Percentiles rank a stretch among this genome's conserved stretches.
Evolutionary conservation across 371 early-diverging fungal genomes (phyloP).

Genomic region (Mucor lusitanicus): DNA sequence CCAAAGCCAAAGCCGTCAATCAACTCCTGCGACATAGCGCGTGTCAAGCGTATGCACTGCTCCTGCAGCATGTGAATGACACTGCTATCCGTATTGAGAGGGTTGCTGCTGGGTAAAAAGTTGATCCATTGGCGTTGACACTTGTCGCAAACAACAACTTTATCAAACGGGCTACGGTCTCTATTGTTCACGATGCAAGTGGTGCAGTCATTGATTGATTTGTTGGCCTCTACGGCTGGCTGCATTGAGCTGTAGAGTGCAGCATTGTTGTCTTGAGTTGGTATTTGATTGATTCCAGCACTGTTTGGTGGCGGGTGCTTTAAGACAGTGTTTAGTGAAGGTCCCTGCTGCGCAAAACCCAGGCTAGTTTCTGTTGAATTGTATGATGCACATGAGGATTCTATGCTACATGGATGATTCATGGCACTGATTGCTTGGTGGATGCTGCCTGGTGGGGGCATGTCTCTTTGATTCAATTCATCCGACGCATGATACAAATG

Average conservation of each 20-base stretch:
- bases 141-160: background rate
- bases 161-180: background rate
- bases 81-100: background rate
- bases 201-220: constrained; percentile 53
- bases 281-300: too few relatives aligned
- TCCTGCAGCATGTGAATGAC: background rate
- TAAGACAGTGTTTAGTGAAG: too few relatives aligned
- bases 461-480: too few relatives aligned
- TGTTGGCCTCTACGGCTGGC: background rate
- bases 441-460: too few relatives aligned
- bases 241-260: background rate
- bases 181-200: constrained; percentile 26
- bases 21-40: constrained; percentile 52
- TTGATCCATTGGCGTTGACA: background rate
- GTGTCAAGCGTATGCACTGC: constrained; percentile 29
- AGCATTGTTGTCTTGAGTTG: too few relatives aligned
- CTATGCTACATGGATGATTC: too few relatives aligned
- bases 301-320: too few relatives aligned
- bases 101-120: background rate
- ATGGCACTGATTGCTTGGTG: too few relatives aligned
- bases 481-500: too few relatives aligned
- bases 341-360: too few relatives aligned
- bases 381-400: too few relatives aligned
- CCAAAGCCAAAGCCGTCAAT: constrained; percentile 44
- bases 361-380: too few relatives aligned